Conservation (phyloP, 148 eudicot species). For the Amaranthus cruentus region DNA sequence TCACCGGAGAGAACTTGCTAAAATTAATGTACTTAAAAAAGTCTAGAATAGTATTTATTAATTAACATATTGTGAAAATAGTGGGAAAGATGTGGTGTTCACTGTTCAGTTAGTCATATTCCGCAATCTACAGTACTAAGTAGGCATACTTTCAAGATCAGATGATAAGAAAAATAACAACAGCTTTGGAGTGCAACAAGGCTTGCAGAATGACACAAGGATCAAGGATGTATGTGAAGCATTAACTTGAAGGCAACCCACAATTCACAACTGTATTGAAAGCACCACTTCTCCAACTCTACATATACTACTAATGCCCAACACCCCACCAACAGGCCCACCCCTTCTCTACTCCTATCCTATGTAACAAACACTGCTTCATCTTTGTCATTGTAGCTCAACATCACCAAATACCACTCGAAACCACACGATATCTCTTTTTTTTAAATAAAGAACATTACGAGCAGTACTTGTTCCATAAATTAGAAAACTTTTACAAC, state of each 20-base stretch:
- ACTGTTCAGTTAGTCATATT: not conserved
- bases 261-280: constrained; percentile 11
- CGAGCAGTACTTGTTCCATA: too few relatives aligned
- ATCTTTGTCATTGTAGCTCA: too few relatives aligned
- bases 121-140: not conserved
- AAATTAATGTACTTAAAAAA: too few relatives aligned
- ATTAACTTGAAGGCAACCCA: constrained; percentile 24
- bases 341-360: too few relatives aligned
- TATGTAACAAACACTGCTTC: too few relatives aligned
- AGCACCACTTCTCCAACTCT: constrained; percentile 14
- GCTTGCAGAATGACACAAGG: not conserved
- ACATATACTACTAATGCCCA: constrained; percentile 4
- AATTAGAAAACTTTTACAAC: constrained; percentile 11
- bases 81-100: too few relatives aligned
- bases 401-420: too few relatives aligned
- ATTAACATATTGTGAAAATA: too few relatives aligned
- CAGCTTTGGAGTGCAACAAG: constrained; percentile 6
- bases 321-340: not conserved
- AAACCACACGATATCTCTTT: too few relatives aligned
- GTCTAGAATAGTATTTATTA: too few relatives aligned
- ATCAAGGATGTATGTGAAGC: constrained; percentile 6
- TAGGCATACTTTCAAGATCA: constrained; percentile 22
- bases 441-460: too few relatives aligned
- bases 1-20: too few relatives aligned
- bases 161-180: not conserved